Conservation (phyloP, 495 filamentous ascomycete species). For the Daldinia vernicosa region DNA sequence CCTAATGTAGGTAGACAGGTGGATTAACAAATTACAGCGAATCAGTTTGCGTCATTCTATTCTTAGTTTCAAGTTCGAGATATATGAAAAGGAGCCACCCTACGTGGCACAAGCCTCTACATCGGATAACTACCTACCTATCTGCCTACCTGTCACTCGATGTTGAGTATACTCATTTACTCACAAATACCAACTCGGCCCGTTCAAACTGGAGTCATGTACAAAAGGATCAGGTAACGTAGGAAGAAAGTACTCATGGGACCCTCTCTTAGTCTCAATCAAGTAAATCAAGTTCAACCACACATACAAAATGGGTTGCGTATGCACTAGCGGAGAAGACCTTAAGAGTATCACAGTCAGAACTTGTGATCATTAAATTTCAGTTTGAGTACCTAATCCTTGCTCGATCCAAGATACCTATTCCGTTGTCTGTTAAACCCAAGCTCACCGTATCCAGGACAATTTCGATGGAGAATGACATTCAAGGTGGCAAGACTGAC, state of each 20-base stretch:
- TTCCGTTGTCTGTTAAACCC: background rate
- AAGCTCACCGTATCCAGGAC: constrained; percentile 1
- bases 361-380: background rate
- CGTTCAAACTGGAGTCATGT: background rate
- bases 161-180: background rate
- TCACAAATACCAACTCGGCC: background rate
- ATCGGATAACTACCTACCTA: background rate
- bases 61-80: constrained; percentile 9
- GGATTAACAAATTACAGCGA: constrained; percentile 1
- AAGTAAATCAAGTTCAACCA: constrained; percentile 1
- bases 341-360: background rate
- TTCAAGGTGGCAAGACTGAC: background rate
- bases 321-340: background rate
- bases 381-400: background rate
- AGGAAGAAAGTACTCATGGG: background rate
- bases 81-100: background rate
- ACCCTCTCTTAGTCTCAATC: background rate
- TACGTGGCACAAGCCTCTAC: background rate
- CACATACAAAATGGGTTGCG: background rate
- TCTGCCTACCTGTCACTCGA: background rate
- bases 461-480: background rate
- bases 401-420: background rate
- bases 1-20: background rate
- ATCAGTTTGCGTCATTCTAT: constrained; percentile 2
- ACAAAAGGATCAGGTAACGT: background rate